Conservation (phyloP, 2,329 filamentous ascomycete genomes). For the Alternaria sp. region DNA sequence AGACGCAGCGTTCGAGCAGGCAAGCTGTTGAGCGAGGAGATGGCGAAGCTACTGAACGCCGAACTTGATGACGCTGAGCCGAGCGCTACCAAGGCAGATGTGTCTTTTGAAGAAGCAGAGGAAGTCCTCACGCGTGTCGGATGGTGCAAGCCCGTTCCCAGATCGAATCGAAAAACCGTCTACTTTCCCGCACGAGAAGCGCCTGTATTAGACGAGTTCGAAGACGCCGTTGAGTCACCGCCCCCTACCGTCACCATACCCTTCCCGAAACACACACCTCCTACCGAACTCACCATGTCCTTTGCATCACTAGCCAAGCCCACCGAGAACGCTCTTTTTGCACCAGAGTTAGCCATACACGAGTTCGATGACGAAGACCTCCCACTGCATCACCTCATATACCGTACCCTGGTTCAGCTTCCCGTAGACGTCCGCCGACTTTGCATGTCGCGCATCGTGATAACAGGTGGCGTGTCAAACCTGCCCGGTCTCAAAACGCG, state of each 20-base stretch:
- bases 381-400: slow-evolving; percentile 78
- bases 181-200: slow-evolving; percentile 50
- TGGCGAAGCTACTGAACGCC: slow-evolving; percentile 69
- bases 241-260: slow-evolving; percentile 48
- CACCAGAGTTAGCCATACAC: slow-evolving; percentile 57
- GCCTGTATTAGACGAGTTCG: slow-evolving; percentile 56
- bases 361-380: slow-evolving; percentile 88
- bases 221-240: slow-evolving; percentile 48
- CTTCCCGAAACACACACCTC: slow-evolving; percentile 49
- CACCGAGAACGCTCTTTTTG: slow-evolving; percentile 79
- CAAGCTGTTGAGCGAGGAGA: slow-evolving; percentile 73
- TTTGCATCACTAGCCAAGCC: slow-evolving; percentile 76
- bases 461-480: slow-evolving; percentile 81
- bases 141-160: slow-evolving; percentile 69
- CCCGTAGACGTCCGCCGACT: slow-evolving; percentile 82
- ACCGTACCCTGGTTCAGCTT: slow-evolving; percentile 75
- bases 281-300: slow-evolving; percentile 67
- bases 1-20: slow-evolving; percentile 77
- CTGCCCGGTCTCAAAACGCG: slow-evolving; percentile 82
- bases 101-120: slow-evolving; percentile 78
- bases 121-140: slow-evolving; percentile 77
- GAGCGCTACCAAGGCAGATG: slow-evolving; percentile 34
- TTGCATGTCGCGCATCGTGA: slow-evolving; percentile 88
- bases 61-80: slow-evolving; percentile 48
- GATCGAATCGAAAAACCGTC: slow-evolving; percentile 41